Base-by-base conservation (phyloP, 371 early-diverging fungal species). In the Lichtheimia hyalospora region DNA sequence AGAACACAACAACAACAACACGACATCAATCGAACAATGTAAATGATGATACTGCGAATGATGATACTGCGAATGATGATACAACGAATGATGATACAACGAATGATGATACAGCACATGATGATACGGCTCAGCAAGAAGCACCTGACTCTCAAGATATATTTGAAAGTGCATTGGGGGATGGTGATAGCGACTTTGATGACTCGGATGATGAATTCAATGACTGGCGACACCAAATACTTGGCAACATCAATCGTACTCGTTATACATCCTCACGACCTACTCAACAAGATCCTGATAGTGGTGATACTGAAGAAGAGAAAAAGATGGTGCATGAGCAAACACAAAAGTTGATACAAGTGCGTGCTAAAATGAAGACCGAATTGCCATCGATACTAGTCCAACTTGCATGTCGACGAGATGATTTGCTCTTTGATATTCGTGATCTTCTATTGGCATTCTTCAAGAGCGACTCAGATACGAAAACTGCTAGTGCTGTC, bases 381-480 rank as follows among this genome's bases (percentile, higher is more conserved):
- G 70, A 74, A n/a, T 66, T 89, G 27, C 79, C 86, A 4, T 58
- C 69, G 1, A 62, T 84, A 4, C 64, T 82, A 0, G 67, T 94
- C 14, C 77, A 75, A 8, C 62, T 95, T 21, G 66, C 89, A 1
- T 88, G 88, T 63, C 61, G 78, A 49, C 75, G 86, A 49, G 87
- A 89, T 16, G 89, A 88, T 59, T 66, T 83, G 1, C 83, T 91
- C n/a, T 87, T 91, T 62, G 82, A 84, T 49, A 70, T 92, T 24
- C 89, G 90, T 34, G 91, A 92, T 43, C 69, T 91, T 18, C 65
- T 87, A 5, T 74, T 77, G 0, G 57, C 84, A 3, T 53, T 87
- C 6, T 66, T 77, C 46, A 34, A 34, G 34, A 84, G 85, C 55
- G 75, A 75, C 18, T 68, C 76, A 48, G 74, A 81, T 21, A 73